Base-by-base conservation (phyloP, 2,329 filamentous ascomycete genomes). In the Fusarium denticulatum region DNA sequence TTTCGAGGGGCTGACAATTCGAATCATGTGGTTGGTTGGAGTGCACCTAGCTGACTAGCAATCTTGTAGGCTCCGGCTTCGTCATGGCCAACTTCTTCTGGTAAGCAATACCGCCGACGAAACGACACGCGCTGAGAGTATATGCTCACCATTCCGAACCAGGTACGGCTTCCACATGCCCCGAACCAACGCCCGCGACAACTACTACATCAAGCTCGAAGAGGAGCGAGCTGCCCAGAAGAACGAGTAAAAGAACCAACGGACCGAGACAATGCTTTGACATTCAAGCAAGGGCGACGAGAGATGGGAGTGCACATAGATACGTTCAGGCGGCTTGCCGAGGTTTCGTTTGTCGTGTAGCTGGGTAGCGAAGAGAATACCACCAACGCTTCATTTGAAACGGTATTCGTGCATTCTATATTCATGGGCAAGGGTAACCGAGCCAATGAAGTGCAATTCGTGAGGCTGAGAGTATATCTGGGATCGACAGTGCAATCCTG, bases 131-230 rank as follows among this genome's bases (percentile, higher is more conserved):
- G 26, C 16, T 36, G 28, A 32, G 26, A 40, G 26, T 26, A 40
- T 43, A 47, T 39, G 64, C 70, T 78, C 37, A 77, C 55, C 30
- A 28, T 18, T 62, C 40, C 18, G 18, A 64, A 20, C 73, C 74
- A 90, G 88, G 88, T 88, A 90, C 85, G 88, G 89, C 81, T 91
- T 81, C 85, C 89, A 91, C 84, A 83, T 90, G 79, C 89, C 88
- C 76, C 88, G 88, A 81, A 89, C 87, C 79, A 81, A 86, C 79
- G 85, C 84, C 73, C 88, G 89, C 80, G 89, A 91, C 83, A 83
- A 82, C 81, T 86, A 85, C 86, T 90, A 90, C 85, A 81, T 82
- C 82, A 85, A 88, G 82, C 83, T 90, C 71, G 89, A 90, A 85
- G 84, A 86, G 77, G 82, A 89, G 82, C 88, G 88, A 67, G 87